Base-by-base conservation (phyloP, 208 protist genomes). In the Trypanosomatidae sp. region DNA sequence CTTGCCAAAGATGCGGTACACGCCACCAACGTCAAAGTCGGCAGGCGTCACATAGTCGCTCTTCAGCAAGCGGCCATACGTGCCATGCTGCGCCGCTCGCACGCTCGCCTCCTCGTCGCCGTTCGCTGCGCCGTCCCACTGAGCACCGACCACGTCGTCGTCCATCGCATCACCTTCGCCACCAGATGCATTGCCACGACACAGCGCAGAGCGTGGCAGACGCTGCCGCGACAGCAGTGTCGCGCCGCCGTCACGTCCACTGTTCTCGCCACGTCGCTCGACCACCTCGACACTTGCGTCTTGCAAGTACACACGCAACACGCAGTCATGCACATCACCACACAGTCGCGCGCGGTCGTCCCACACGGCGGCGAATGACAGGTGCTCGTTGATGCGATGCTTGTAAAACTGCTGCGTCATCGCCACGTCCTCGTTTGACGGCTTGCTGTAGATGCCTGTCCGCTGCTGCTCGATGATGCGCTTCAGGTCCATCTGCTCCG, bases 361-460 rank as follows among this genome's bases (percentile, higher is more conserved):
- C 86, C 86, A 94, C 19, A 92, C 49, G n/a, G 82, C 82, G 15
- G 74, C 27, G 40, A 84, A 94, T 1, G 75, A 78, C 15, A 94
- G 63, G 24, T 92, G 82, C 32, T 80, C 77, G 58, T 91, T 92
- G 30, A 90, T 88, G n/a, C 40, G 59, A 43, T 90, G 73, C 50
- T 80, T 81, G 28, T 88, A 57, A 57, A 92, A 94, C 40, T 92
- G 78, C 43, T 85, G 69, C 11, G 86, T 78, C 18, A 76, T 70
- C 21, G 74, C 54, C 38, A 92, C 76, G 48, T 90, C 82, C 38
- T 92, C 81, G 7, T 70, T 83, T n/a, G 73, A 69, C 48, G 79
- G 76, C 47, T 94, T 94, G 11, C 76, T 82, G 53, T 78, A 90
- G 56, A 88, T 88, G n/a, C 79, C 82, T 19, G 76, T 79, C 11